A percentile compares a stretch with the other conserved stretches of the same genome.
phyloP scores from a whole-genome alignment of 108 stramenopile species.

The Cylindrotheca closterium region DNA sequence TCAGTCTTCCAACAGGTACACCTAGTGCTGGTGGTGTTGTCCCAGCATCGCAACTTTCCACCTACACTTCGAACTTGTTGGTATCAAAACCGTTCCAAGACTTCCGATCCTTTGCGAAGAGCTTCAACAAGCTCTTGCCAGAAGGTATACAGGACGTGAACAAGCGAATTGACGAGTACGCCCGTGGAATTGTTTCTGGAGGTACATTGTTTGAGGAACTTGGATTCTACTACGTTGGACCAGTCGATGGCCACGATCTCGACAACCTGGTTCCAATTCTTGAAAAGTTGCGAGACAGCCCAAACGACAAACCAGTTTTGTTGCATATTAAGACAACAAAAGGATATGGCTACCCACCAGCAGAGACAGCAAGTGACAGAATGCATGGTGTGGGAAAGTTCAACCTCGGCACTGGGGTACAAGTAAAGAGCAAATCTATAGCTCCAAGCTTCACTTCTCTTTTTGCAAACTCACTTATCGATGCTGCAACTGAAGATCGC shows the following conservation, averaged over 20 bases:
- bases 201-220: slow-evolving; percentile 97
- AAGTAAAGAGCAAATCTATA: slow-evolving; percentile 77
- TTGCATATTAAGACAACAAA: slow-evolving; percentile 94
- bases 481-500: slow-evolving; percentile 90
- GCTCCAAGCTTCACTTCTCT: slow-evolving; percentile 89
- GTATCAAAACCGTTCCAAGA: slow-evolving; percentile 95
- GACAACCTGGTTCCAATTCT: slow-evolving; percentile 96
- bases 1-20: slow-evolving; percentile 95
- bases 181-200: slow-evolving; percentile 92
- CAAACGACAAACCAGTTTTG: slow-evolving; percentile 86
- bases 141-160: slow-evolving; percentile 93
- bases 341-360: slow-evolving; percentile 96
- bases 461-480: slow-evolving; percentile 93
- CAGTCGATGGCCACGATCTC: slow-evolving; percentile 97
- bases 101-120: slow-evolving; percentile 94
- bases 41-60: slow-evolving; percentile 87
- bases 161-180: slow-evolving; percentile 97
- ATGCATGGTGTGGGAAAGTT: slow-evolving; percentile 98
- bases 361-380: slow-evolving; percentile 88
- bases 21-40: slow-evolving; percentile 92
- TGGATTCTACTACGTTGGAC: slow-evolving; percentile 98
- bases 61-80: slow-evolving; percentile 92
- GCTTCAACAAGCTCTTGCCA: slow-evolving; percentile 89
- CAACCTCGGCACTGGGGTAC: slow-evolving; percentile 91
- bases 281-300: slow-evolving; percentile 88